Evolutionary conservation across 2,329 filamentous ascomycete genomes (phyloP), one percentile per base, ranked within the genome.

Genomic region (Paraphaeosphaeria sporulosa): DNA sequence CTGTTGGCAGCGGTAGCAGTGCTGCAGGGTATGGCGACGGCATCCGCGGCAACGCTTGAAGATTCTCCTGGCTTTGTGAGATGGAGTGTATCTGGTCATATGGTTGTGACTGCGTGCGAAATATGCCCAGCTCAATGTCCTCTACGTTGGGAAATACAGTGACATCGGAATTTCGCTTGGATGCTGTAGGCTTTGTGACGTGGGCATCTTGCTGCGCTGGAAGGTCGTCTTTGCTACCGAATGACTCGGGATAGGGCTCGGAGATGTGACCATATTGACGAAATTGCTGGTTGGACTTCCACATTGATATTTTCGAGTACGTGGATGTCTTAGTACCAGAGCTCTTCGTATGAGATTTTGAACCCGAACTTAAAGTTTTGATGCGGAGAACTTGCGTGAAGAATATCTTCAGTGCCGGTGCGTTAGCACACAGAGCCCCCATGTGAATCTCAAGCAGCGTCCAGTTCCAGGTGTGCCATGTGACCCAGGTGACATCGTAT

Each of bases 391-490:
- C 70, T 46, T 71, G 65, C 36, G 65, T 70, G 69, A 74, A 74
- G 55, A 76, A 75, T n/a, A 74, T 67, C 40, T 76, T 76, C 9
- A 74, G 59, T 1, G 71, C 66, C 2, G 73, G 73, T 1, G 69
- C 69, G 10, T 75, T 75, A 10, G 72, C 72, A 48, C 73, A 76
- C 17, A 74, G 70, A 7, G 64, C 67, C 1, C 72, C 73, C 12
- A 76, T 63, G 27, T 75, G 69, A 1, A 75, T 55, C 58, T 76
- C 72, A 9, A 75, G 48, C 52, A 75, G 57, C 2, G 66, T 61
- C 27, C 61, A 64, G 0, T 69, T 49, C 21, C 68, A 68, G 4
- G 65, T 52, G 23, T 71, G 57, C 65, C 67, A 70, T 4, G 61
- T 61, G 4, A 59, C 56, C 72, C 72, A 76, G 9, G 71, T 74